Percentiles rank a stretch among this genome's conserved stretches.
Evolutionary conservation across 2,329 filamentous ascomycete species (phyloP).

Genomic region (Colletotrichum siamense): DNA sequence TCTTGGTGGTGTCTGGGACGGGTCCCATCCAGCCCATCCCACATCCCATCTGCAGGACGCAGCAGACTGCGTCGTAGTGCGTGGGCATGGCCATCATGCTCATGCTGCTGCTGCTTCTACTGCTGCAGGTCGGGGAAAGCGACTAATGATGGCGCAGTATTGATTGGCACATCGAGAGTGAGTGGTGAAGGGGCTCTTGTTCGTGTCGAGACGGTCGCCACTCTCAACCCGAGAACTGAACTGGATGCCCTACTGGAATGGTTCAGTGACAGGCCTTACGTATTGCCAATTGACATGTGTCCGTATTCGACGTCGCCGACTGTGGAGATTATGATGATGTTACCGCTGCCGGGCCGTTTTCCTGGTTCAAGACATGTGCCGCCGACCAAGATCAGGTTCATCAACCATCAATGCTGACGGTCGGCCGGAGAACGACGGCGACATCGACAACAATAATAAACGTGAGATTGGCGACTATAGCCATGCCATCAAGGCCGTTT

Average conservation of each 20-base stretch:
- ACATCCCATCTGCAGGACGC: constrained; percentile 10
- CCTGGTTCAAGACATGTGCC: background rate
- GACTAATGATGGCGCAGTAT: background rate
- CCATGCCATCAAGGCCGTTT: background rate
- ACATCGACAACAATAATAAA: background rate
- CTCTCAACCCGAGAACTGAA: background rate
- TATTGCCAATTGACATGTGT: background rate
- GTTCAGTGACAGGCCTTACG: background rate
- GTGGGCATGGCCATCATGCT: constrained; percentile 6
- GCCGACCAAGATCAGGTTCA: background rate
- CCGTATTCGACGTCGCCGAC: background rate
- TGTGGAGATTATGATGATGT: background rate
- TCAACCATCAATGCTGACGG: background rate
- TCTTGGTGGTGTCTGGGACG: background rate
- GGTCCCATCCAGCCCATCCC: background rate
- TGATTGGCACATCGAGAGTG: background rate
- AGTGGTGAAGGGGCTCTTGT: background rate
- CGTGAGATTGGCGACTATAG: background rate
- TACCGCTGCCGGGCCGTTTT: background rate
- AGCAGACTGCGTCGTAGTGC: background rate
- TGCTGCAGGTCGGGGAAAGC: constrained; percentile 6
- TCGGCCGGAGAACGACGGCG: background rate
- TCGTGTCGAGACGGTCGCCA: background rate
- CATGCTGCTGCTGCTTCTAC: background rate
- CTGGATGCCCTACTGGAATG: background rate